A percentile compares a stretch with the other conserved stretches of the same genome.
Evolutionary conservation across 192 early-diverging fungal genomes (phyloP).

Genomic region (Lobosporangium transversale): DNA sequence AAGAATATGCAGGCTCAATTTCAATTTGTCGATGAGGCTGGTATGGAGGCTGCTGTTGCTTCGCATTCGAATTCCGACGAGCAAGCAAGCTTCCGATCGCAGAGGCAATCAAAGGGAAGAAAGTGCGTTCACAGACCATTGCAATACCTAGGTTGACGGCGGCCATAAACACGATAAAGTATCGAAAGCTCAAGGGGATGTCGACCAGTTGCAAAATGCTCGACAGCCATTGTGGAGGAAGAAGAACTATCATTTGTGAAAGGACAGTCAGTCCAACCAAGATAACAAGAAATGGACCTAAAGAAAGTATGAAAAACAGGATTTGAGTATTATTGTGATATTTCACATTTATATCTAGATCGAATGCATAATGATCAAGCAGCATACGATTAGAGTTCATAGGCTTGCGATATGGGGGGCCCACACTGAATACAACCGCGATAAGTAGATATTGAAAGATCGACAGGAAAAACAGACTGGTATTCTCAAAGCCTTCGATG

Average conservation of each 20-base stretch:
- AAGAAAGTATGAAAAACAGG: not conserved
- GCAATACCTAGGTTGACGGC: slow-evolving; percentile 64
- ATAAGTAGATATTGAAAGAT: slow-evolving; percentile 93
- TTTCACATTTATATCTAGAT: not conserved
- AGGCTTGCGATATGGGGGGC: slow-evolving; percentile 92
- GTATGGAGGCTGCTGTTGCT: not conserved
- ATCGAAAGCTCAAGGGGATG: slow-evolving; percentile 64
- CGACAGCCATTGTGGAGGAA: slow-evolving; percentile 61
- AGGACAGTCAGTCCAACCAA: slow-evolving; percentile 60
- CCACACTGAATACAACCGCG: slow-evolving; percentile 93
- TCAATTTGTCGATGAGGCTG: slow-evolving; percentile 2
- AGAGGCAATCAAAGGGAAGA: slow-evolving; percentile 52
- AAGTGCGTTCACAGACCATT: slow-evolving; percentile 44
- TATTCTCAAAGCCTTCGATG: slow-evolving; percentile 89
- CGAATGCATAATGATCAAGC: not conserved
- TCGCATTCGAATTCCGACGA: not conserved
- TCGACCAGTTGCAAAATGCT: slow-evolving; percentile 74
- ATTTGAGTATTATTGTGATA: no score
- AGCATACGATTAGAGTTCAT: slow-evolving; percentile 86
- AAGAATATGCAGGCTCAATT: not conserved
- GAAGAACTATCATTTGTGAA: slow-evolving; percentile 59
- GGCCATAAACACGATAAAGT: slow-evolving; percentile 68
- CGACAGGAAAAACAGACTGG: slow-evolving; percentile 87
- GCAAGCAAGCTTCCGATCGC: slow-evolving; percentile 21
- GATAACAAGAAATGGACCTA: slow-evolving; percentile 75